Conservation (phyloP, 305 asterid species). For the Fraxinus latifolia region DNA sequence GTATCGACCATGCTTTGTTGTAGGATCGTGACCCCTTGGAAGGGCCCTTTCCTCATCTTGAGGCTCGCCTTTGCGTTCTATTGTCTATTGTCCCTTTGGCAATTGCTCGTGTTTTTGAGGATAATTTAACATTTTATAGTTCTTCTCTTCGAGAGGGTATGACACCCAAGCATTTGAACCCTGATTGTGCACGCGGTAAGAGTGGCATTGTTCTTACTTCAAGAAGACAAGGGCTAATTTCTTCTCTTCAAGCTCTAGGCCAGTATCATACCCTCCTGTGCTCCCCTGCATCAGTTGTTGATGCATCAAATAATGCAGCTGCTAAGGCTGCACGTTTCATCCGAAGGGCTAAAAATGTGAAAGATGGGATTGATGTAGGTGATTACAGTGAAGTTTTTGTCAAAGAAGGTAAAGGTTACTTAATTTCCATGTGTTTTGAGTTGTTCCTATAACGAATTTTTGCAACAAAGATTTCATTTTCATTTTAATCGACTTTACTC, state of each 20-base stretch:
- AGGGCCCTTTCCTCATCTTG: slow-evolving; percentile 37
- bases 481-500: background rate
- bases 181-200: background rate
- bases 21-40: slow-evolving; percentile 32
- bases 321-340: slow-evolving; percentile 20
- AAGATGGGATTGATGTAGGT: background rate
- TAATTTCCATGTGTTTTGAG: background rate
- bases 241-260: slow-evolving; percentile 27
- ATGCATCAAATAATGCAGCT: slow-evolving; percentile 30
- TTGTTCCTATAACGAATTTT: background rate
- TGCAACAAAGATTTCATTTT: background rate
- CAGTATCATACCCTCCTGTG: slow-evolving; percentile 27
- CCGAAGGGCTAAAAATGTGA: slow-evolving; percentile 4
- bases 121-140: background rate
- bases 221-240: slow-evolving; percentile 23
- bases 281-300: slow-evolving; percentile 27
- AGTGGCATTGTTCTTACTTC: background rate
- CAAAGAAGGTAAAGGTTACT: slow-evolving; percentile 1
- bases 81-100: slow-evolving; percentile 32
- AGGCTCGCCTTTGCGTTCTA: slow-evolving; percentile 26
- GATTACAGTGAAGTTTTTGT: background rate
- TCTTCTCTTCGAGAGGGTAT: background rate
- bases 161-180: background rate
- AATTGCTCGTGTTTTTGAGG: slow-evolving; percentile 20
- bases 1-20: background rate